Percentiles rank a stretch among this genome's conserved stretches.
These are phyloP conservation scores for Ophiocordyceps robertsii DNA, from an alignment of 2,329 filamentous ascomycete genomes.

Conservation along the genomic window DNA sequence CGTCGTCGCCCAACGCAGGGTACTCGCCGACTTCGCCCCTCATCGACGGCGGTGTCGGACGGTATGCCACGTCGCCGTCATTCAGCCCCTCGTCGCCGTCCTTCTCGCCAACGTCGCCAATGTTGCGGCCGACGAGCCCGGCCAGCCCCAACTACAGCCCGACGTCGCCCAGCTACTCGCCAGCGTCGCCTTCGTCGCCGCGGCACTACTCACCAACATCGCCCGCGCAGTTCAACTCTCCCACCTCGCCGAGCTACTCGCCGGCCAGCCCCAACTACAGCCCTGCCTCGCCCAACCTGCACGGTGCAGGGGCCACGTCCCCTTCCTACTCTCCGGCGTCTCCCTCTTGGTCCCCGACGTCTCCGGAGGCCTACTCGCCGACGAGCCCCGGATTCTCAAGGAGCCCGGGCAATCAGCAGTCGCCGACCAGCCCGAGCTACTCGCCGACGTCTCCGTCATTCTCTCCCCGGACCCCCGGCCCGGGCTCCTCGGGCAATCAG, in stretches of 20 bases:
- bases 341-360: slow-evolving; percentile 68
- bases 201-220: slow-evolving; percentile 56
- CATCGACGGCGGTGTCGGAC: slow-evolving; percentile 37
- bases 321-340: slow-evolving; percentile 57
- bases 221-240: slow-evolving; percentile 58
- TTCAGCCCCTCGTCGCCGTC: slow-evolving; percentile 52
- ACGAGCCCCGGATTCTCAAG: slow-evolving; percentile 48
- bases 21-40: slow-evolving; percentile 69
- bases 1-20: slow-evolving; percentile 57
- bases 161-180: slow-evolving; percentile 52
- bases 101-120: slow-evolving; percentile 49
- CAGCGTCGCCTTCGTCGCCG: slow-evolving; percentile 43
- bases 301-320: slow-evolving; percentile 31
- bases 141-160: slow-evolving; percentile 50
- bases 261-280: slow-evolving; percentile 60
- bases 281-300: slow-evolving; percentile 48
- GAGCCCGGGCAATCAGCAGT: slow-evolving; percentile 39
- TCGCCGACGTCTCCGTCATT: slow-evolving; percentile 46
- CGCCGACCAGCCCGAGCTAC: slow-evolving; percentile 57
- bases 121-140: slow-evolving; percentile 39
- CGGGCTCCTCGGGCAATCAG: slow-evolving; percentile 28
- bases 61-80: slow-evolving; percentile 45
- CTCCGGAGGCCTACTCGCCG: slow-evolving; percentile 48
- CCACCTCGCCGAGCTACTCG: slow-evolving; percentile 61
- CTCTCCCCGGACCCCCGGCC: slow-evolving; percentile 31